Evolutionary conservation across 2,329 filamentous ascomycete genomes (phyloP), one percentile per base, ranked within the genome.

Genomic region (Aurifilum marmelostoma): DNA sequence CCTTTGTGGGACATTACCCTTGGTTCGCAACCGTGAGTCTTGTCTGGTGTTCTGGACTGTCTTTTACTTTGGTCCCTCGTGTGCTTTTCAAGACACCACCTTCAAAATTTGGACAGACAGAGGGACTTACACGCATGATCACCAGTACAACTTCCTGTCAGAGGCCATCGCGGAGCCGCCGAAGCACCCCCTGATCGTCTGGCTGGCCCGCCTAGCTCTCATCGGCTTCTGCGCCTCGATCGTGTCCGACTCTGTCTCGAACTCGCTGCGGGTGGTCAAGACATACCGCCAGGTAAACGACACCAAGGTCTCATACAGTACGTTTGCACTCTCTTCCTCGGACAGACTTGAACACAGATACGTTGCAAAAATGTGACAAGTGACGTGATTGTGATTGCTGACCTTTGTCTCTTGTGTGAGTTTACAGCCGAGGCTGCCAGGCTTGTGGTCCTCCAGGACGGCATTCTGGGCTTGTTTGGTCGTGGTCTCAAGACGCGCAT

Each of bases 231-330:
- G 79, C 9, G 82, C 83, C 1, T 83, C 82, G 0, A 71, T 83
- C 5, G 75, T 84, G 0, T 84, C 82, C 0, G 83, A 84, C 56
- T 79, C 80, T 0, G 77, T 84, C 2, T 84, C 83, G 2, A 84
- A 84, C 71, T 84, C 83, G 0, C 63, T 84, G 58, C 74, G 82
- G 34, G 83, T 84, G 0, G 79, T 84, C 6, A 84, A 84, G 74
- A 84, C 83, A 0, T 84, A 83, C 67, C 81, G 83, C 1, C 83
- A 84, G 70, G 83, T 84, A 69, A 84, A 84, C 65, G 82, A 84
- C 24, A 82, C 77, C 4, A 76, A 82, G 60, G 78, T 84, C 1
- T 83, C 83, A 2, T 84, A 84, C 54, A 69, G 82, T 84, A 75
- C 75, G 76, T 47, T 16, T n/a, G n/a, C 24, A 21, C 27, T 24